Base-by-base conservation (phyloP, 176 grass and related monocot genomes). In the Metroxylon sagu region DNA sequence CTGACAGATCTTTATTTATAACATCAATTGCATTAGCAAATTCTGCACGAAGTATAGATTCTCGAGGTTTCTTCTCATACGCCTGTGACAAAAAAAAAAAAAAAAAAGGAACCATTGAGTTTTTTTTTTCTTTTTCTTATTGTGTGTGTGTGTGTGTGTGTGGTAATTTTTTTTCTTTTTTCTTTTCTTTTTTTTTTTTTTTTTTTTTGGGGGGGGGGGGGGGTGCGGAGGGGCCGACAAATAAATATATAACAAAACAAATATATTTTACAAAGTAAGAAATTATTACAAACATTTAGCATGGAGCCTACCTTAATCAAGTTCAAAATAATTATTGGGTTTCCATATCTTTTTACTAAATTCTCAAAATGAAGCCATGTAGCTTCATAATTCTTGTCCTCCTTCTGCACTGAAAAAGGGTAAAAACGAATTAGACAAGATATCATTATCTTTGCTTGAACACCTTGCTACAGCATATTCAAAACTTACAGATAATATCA, bases 311-410 rank as follows among this genome's bases (percentile, higher is more conserved):
- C 92, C 87, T 97, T 97, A 78, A 91, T 97, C 59, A 97, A 79
- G 70, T 97, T 91, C 30, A 97, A 82, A 54, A 97, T 97, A 72
- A 91, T 91, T 43, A 97, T 88, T 74, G 92, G 92, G 50, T 81
- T 77, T 26, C 92, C 92, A 53, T 91, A 97, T 82, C 92, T 80
- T 60, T 29, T 57, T 63, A 74, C 83, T 48, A 97, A 87, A 79
- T 97, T 86, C 60, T 91, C 72, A 57, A 97, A 97, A 76, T 97
- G 92, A 72, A 85, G 92, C 26, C 69, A 74, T 12, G 87, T 88
- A 54, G 84, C 87, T 79, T 97, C 78, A 77, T 97, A 97, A 49
- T 82, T 66, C 29, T 79, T 77, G 29, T 90, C 76, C 55, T 78
- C 80, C 54, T 76, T 73, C 61, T 85, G 86, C 75, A 97, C 92